Base-by-base conservation (phyloP, 2,329 filamentous ascomycete species). In the Nigrospora sphaerica region DNA sequence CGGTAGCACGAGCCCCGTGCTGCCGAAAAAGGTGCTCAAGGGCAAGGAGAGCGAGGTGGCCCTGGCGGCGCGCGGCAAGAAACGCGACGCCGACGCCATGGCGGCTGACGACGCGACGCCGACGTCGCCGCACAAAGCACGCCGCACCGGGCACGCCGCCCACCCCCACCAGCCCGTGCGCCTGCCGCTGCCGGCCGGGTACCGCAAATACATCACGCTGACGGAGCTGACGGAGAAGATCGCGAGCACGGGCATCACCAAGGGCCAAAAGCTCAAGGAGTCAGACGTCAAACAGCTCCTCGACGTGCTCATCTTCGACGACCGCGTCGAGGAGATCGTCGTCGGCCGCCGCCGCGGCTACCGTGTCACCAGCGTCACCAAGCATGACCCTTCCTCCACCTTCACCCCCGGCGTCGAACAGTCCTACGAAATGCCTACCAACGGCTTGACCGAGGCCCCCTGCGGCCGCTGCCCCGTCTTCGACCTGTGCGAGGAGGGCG, bases 381-480 rank as follows among this genome's bases (percentile, higher is more conserved):
- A 72, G 55, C 73, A 60, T 32, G 58, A 61, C 44, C 53, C 57
- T 32, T 49, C 51, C 11, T 48, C 57, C 12, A 52, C 53, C 43
- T 52, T 54, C 35, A 56, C 52, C 19, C 52, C 57, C 6, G 55
- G 57, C 48, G 55, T 52, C 39, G 58, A 61, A 11, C 60, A 62
- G 48, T 58, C 57, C 43, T 60, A 58, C 47, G 70, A 72, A 43
- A 65, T 71, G 14, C 68, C 68, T 44, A 59, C 75, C 54, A 95
- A 91, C 56, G 87, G 87, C 4, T 81, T 92, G 54, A 95, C 88
- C 2, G 90, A 96, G 64, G 84, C 86, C 3, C 93, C 93, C 1
- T 98, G 93, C 64, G 91, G 92, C 2, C 77, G 82, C 46, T 98
- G 93, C 65, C 93, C 93, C 0, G 92, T 96, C 3, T 95, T 95